Percentiles rank a stretch among this genome's conserved stretches.
Conservation (phyloP, 495 filamentous ascomycete genomes). For the Xylaria longipes region DNA sequence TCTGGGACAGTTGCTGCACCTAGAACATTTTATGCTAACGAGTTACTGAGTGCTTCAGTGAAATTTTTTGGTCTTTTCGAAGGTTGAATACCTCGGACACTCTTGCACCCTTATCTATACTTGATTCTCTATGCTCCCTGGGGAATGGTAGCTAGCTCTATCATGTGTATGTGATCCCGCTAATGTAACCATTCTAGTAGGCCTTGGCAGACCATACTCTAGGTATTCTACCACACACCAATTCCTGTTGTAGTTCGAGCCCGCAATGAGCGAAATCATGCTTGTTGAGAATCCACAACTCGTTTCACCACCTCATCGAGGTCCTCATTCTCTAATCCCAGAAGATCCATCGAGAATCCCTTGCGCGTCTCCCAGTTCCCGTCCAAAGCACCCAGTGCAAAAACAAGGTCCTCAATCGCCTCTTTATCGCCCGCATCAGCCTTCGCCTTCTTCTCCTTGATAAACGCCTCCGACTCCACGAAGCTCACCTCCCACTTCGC, state of each 20-base stretch:
- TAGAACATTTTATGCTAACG: neutral
- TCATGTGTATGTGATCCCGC: neutral
- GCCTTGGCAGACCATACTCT: neutral
- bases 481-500: slow-evolving; percentile 29
- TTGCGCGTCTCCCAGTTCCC: slow-evolving; percentile 38
- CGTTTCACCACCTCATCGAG: neutral
- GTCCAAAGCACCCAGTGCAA: slow-evolving; percentile 39
- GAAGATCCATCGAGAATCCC: slow-evolving; percentile 36
- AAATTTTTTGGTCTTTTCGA: neutral
- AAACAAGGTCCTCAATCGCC: slow-evolving; percentile 41
- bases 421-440: slow-evolving; percentile 29
- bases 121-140: neutral
- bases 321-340: slow-evolving; percentile 39
- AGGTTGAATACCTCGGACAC: neutral
- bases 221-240: neutral
- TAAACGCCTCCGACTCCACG: neutral
- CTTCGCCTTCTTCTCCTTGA: neutral
- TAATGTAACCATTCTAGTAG: neutral
- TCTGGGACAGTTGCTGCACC: neutral
- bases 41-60: neutral
- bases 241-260: neutral
- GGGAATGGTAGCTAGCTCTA: neutral
- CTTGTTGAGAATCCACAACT: neutral
- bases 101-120: neutral
- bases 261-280: neutral